phyloP scores from a whole-genome alignment of 129 eudicot species.

The Sambucus nigra region DNA sequence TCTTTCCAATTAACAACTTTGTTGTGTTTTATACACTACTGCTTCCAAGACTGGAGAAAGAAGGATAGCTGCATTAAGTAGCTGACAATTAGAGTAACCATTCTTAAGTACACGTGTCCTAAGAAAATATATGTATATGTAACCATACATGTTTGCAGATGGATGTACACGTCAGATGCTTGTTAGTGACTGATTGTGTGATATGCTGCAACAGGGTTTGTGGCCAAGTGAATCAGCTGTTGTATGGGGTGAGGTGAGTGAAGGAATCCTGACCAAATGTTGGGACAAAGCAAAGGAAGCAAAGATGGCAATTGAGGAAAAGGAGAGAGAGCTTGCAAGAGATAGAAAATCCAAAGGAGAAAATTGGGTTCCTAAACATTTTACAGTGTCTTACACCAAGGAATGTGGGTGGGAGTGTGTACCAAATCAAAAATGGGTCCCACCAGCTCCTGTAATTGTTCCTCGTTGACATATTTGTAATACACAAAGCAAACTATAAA shows the following conservation, averaged over 20 bases:
- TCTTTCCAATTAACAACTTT: no score
- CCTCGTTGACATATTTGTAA: constrained; percentile 6
- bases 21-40: no score
- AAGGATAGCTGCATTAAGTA: no score
- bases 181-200: not conserved
- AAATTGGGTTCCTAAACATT: constrained; percentile 64
- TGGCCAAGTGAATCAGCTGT: constrained; percentile 55
- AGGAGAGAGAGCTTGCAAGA: constrained; percentile 45
- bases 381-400: constrained; percentile 34
- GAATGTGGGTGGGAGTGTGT: constrained; percentile 52
- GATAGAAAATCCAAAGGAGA: constrained; percentile 31
- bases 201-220: constrained; percentile 34
- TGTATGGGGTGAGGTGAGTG: constrained; percentile 68
- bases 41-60: no score
- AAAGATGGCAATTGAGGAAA: constrained; percentile 45
- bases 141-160: no score
- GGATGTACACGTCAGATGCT: no score
- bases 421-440: constrained; percentile 41
- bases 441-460: constrained; percentile 64
- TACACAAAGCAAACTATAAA: no score
- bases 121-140: no score
- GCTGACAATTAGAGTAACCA: no score
- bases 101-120: no score
- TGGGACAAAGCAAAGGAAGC: constrained; percentile 84
- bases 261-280: constrained; percentile 38